Percentiles rank a stretch among this genome's conserved stretches.
These are phyloP conservation scores for Pseudoturritis turrita DNA, from an alignment of 345 rosid species.

Conservation along the genomic window DNA sequence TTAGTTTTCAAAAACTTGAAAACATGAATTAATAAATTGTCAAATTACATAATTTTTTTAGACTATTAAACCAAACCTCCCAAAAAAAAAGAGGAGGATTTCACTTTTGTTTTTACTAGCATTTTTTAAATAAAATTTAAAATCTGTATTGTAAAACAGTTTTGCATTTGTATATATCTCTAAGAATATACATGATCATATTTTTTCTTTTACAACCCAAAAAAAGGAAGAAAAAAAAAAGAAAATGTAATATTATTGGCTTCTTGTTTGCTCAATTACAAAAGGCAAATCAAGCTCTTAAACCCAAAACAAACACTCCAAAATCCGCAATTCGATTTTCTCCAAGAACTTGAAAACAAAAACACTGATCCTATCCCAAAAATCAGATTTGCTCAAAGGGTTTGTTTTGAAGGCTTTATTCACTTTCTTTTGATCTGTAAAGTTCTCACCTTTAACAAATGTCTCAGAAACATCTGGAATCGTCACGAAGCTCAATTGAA, in stretches of 20 bases:
- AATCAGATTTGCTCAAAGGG: background rate
- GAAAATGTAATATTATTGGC: background rate
- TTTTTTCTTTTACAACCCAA: no score
- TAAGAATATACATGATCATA: background rate
- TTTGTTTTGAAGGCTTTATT: background rate
- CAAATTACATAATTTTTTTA: no score
- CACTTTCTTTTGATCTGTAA: background rate
- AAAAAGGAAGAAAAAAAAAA: background rate
- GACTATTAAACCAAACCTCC: no score
- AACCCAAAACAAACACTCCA: constrained; percentile 7
- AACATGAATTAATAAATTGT: no score
- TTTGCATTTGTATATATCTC: background rate
- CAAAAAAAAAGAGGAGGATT: no score
- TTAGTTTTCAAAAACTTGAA: no score
- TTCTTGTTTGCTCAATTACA: background rate
- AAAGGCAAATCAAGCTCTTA: background rate
- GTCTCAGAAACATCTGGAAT: constrained; percentile 55
- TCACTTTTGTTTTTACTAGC: no score
- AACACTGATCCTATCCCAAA: background rate
- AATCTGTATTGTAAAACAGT: no score
- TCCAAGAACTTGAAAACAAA: background rate
- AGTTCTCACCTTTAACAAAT: constrained; percentile 25
- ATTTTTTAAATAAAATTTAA: no score
- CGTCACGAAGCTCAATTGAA: constrained; percentile 56
- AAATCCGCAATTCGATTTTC: background rate